Conservation (phyloP, 2,329 filamentous ascomycete genomes). For the Tolypocladium cylindrosporum region DNA sequence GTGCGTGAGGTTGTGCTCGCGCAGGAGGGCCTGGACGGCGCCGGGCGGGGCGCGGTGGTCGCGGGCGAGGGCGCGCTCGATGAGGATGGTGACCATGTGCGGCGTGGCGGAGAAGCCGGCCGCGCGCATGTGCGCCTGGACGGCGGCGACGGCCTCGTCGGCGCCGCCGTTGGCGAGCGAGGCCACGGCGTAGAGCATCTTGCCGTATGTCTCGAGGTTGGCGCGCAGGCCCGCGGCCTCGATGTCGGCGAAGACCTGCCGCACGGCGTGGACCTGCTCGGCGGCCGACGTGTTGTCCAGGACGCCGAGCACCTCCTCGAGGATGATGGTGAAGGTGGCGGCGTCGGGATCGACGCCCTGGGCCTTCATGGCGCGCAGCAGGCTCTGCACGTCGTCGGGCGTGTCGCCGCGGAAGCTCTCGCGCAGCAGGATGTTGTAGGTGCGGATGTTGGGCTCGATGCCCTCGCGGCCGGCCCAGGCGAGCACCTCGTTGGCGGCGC, state of each 20-base stretch:
- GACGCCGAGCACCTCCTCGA: conserved; percentile 45
- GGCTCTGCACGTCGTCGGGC: conserved; percentile 33
- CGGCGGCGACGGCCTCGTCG: conserved; percentile 42
- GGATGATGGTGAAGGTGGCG: conserved; percentile 64
- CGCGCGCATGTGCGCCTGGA: conserved; percentile 52
- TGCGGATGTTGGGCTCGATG: conserved; percentile 45
- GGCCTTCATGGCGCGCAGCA: conserved; percentile 51
- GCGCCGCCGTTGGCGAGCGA: conserved; percentile 25
- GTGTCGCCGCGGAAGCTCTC: conserved; percentile 42
- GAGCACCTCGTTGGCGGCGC: conserved; percentile 44
- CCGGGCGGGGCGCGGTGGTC: conserved; percentile 48
- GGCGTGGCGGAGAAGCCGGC: conserved; percentile 43
- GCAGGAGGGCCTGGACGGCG: conserved; percentile 50
- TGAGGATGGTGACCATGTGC: conserved; percentile 66
- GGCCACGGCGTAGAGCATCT: conserved; percentile 50
- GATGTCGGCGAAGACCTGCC: conserved; percentile 48
- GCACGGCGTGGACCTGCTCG: conserved; percentile 42
- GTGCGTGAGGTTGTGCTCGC: conserved; percentile 36
- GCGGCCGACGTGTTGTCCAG: conserved; percentile 28
- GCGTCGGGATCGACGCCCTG: conserved; percentile 47
- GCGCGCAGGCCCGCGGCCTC: conserved; percentile 44
- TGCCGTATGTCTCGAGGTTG: conserved; percentile 56
- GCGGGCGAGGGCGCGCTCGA: conserved; percentile 55
- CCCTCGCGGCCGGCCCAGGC: conserved; percentile 46
- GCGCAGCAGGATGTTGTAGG: conserved; percentile 61